Conservation (phyloP, 345 rosid species). For the Psidium friedrichsthalianum region DNA sequence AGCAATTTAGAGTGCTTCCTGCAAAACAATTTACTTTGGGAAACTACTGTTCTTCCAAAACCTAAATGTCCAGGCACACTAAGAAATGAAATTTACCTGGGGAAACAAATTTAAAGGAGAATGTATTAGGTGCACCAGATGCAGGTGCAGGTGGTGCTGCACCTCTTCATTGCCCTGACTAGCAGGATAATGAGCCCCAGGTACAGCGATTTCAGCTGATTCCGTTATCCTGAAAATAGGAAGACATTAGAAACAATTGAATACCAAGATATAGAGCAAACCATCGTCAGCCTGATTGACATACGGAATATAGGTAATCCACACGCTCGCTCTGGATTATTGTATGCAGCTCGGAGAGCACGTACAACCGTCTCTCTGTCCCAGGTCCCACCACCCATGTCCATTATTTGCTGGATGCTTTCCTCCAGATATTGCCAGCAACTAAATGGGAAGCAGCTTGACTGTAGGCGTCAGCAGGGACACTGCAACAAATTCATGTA, state of each 20-base stretch:
- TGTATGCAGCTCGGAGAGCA: slow-evolving; percentile 96
- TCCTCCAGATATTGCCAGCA: slow-evolving; percentile 64
- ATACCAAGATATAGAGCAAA: background rate
- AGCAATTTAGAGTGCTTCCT: slow-evolving; percentile 66
- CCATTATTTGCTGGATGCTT: slow-evolving; percentile 78
- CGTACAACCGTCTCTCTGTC: slow-evolving; percentile 87
- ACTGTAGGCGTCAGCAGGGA: slow-evolving; percentile 43
- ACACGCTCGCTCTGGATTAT: slow-evolving; percentile 99
- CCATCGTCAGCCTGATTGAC: slow-evolving; percentile 2
- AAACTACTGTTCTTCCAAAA: background rate
- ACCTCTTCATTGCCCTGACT: slow-evolving; percentile 42
- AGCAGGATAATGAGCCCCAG: slow-evolving; percentile 36
- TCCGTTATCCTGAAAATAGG: slow-evolving; percentile 74
- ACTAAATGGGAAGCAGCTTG: slow-evolving; percentile 90
- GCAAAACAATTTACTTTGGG: slow-evolving; percentile 6
- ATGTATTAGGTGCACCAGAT: slow-evolving; percentile 84
- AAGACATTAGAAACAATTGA: slow-evolving; percentile 9
- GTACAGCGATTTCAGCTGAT: slow-evolving; percentile 67
- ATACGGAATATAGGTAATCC: slow-evolving; percentile 87
- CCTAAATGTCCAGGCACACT: background rate
- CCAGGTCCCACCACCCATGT: slow-evolving; percentile 96
- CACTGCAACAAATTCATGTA: slow-evolving; percentile 29
- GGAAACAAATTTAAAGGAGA: slow-evolving; percentile 96
- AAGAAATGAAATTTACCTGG: slow-evolving; percentile 36
- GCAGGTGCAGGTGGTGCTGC: slow-evolving; percentile 35